Evolutionary conservation across 768 basidiomycete species (phyloP).

Genomic region (Lepiota brunneoincarnata): DNA sequence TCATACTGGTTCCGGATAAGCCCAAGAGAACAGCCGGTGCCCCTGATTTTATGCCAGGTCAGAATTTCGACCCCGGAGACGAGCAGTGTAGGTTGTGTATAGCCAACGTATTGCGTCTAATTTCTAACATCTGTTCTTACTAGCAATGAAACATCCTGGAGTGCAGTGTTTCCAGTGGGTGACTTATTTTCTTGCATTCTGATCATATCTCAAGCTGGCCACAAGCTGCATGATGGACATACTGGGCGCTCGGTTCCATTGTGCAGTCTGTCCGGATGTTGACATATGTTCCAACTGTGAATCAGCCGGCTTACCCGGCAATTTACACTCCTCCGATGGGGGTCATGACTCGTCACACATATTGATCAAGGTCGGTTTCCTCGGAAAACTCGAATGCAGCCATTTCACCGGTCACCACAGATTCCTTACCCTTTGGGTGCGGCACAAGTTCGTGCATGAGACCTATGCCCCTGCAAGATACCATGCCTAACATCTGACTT

Average conservation of each 20-base stretch:
- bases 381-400: not conserved
- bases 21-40: slow-evolving; percentile 37
- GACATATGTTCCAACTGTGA: slow-evolving; percentile 90
- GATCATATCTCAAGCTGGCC: not conserved
- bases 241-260: slow-evolving; percentile 90
- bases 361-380: slow-evolving; percentile 76
- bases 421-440: slow-evolving; percentile 82
- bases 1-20: slow-evolving; percentile 76
- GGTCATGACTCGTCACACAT: slow-evolving; percentile 87
- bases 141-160: slow-evolving; percentile 76
- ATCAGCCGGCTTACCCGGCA: slow-evolving; percentile 81
- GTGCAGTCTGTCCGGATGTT: slow-evolving; percentile 80
- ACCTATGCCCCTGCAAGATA: not conserved
- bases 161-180: slow-evolving; percentile 87
- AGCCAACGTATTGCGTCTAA: slow-evolving; percentile 3
- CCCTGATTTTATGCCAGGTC: slow-evolving; percentile 30
- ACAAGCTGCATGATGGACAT: slow-evolving; percentile 84
- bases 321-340: slow-evolving; percentile 71
- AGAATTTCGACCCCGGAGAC: slow-evolving; percentile 41
- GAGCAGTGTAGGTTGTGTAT: slow-evolving; percentile 53
- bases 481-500: not conserved
- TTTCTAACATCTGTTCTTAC: not conserved
- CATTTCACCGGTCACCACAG: slow-evolving; percentile 33
- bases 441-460: slow-evolving; percentile 49
- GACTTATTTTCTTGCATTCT: not conserved